Evolutionary conservation across 2,329 filamentous ascomycete species (phyloP), one percentile per base, ranked within the genome.

Genomic region (Lithohypha guttulata): DNA sequence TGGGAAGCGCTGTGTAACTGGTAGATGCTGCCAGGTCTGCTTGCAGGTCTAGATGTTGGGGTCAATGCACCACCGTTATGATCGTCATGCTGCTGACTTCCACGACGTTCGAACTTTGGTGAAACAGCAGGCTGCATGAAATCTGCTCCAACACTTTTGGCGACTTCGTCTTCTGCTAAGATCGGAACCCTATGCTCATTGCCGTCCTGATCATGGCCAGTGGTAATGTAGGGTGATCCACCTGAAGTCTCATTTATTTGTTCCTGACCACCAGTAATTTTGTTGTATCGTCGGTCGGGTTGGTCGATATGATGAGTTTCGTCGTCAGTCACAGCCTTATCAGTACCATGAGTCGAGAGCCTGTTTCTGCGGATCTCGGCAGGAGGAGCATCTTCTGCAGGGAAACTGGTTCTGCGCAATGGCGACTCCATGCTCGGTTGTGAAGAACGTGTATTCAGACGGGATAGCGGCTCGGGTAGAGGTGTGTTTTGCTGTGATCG

Each of bases 121-220:
- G 80, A 81, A 20, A 96, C 74, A 10, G 87, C 91, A 15, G 91
- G 84, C 37, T 83, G 77, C 54, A 84, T 69, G 49, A 75, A 77
- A 41, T 79, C 80, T 10, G 71, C 70, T 22, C 73, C 71, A 1
- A 77, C 74, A 39, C 82, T 75, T 59, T 87, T 89, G 42, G 77
- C 71, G 20, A 93, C 71, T 61, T 96, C 86, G 55, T 96, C 91
- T 1, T 83, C 72, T 6, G 91, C 91, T 35, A 98, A 66, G 47
- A 98, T 94, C 0, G 89, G 87, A 19, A 79, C 77, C 25, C 73
- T 72, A 54, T 82, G 79, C 13, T 72, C 71, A 21, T 81, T 75
- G 13, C 73, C 72, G 41, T 66, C 60, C 25, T 62, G 58, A 23
- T 59, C 56, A n/a, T n/a, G n/a, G 6, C 61, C 60, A 46, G 69